Base-by-base conservation (phyloP, 2,329 filamentous ascomycete genomes). In the Didymella glomerata region DNA sequence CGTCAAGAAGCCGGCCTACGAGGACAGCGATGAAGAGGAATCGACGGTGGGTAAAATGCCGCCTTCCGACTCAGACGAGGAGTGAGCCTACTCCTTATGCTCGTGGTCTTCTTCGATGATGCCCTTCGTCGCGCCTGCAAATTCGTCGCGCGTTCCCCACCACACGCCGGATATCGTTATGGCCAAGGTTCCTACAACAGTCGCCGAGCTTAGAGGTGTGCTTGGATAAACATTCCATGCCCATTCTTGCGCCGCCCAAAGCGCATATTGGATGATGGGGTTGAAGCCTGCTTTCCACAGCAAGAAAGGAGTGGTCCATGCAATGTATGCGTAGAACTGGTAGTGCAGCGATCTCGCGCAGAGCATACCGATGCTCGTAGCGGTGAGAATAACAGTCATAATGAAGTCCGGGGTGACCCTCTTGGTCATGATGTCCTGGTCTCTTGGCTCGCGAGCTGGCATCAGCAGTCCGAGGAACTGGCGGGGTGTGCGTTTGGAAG, bases 141-240 rank as follows among this genome's bases (percentile, higher is more conserved):
- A 75, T 30, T 82, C 78, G 13, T 79, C 66, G 47, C 75, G 76
- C 50, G 84, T 84, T 3, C 86, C 86, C 65, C 81, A 78, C 83
- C 89, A 90, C 14, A 86, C 81, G 46, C 86, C 82, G 6, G 80
- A 79, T 1, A 94, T 87, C 16, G 90, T 90, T 13, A 85, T 73
- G 18, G 86, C 86, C 68, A 98, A 81, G 38, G 87, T 86, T 24
- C 83, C 83, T 14, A 99, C 90, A 9, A 93, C 93, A 6, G 84
- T 80, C 62, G 79, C 76, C 6, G 89, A 91, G 75, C 88, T 91
- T 34, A 74, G 64, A 54, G 82, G 77, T 32, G 88, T 90, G 74
- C 92, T 96, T n/a, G 93, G 93, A 74, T 90, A 97, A 10, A 93
- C 87, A 68, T 97, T 96, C 93, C 93, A 97, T 13, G 91, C 92